Evolutionary conservation across 2,329 filamentous ascomycete genomes (phyloP), one percentile per base, ranked within the genome.

Genomic region (Onygenales sp.): DNA sequence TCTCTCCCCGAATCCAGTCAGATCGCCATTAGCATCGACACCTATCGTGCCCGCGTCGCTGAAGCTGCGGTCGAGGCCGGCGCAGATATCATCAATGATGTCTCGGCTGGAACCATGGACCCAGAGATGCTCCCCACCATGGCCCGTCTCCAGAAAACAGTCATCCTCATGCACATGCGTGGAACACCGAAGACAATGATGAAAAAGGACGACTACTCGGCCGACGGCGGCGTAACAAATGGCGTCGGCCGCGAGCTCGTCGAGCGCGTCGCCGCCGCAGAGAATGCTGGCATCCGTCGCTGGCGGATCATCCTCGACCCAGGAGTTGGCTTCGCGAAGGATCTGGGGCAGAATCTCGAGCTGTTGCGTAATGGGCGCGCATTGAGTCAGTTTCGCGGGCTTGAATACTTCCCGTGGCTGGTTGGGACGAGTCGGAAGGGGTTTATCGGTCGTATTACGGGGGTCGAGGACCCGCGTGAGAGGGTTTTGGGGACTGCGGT

Each of bases 301-400:
- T 98, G 93, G 93, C 87, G 92, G 59, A 94, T 98, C 59, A 84
- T 97, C 36, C 81, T 97, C 1, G 93, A 98, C 66, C 93, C 93
- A 0, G 93, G 93, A 0, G 81, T 98, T 35, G 93, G 93, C 0
- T 98, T 98, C 66, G 90, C 93, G 53, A 98, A 98, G 74, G 84
- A 82, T 0, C 76, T 78, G 52, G 76, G 79, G 42, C 89, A 96
- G 67, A 96, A 96, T 68, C 73, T 96, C 2, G 83, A 89, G 61
- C 73, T 98, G 2, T 73, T 98, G 36, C 77, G 87, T 7, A 72
- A 81, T 1, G 70, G 94, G 35, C 75, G 77, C 7, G 9, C 13
- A 7, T 3, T 47, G 13, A 36, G n/a, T 0, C 58, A 51, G 1
- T 51, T 63, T 14, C 57, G 64, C 13, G 69, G 66, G 0, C 55